Evolutionary conservation across 164 flowering plant species (phyloP).

Genomic region (Macadamia integrifolia): DNA sequence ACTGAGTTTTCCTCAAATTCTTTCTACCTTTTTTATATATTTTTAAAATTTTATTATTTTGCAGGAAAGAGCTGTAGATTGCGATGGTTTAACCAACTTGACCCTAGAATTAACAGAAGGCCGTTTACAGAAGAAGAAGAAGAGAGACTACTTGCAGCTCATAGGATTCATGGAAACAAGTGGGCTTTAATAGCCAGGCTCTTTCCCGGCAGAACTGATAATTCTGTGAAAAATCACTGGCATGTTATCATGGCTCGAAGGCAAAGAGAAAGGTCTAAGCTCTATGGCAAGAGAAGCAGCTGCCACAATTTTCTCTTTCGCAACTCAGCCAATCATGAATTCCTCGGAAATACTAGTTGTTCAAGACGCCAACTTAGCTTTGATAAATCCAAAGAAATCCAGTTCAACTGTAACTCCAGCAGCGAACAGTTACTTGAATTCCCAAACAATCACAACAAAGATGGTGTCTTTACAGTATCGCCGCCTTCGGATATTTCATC

Average conservation of each 20-base stretch:
- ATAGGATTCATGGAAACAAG: constrained; percentile 70
- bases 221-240: constrained; percentile 92
- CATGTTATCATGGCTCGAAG: constrained; percentile 86
- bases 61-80: constrained; percentile 86
- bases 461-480: constrained; percentile 20
- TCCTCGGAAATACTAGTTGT: constrained; percentile 12
- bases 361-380: constrained; percentile 10
- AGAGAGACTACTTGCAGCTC: constrained; percentile 65
- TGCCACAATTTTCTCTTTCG: constrained; percentile 20
- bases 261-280: constrained; percentile 59
- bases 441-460: constrained; percentile 19
- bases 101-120: constrained; percentile 76
- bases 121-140: constrained; percentile 84
- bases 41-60: background rate
- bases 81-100: constrained; percentile 91
- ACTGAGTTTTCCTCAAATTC: background rate
- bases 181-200: constrained; percentile 80
- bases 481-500: constrained; percentile 10
- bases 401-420: constrained; percentile 8
- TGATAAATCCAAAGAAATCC: constrained; percentile 16
- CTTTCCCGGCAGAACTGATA: constrained; percentile 84
- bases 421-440: constrained; percentile 12
- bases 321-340: constrained; percentile 10
- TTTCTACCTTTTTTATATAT: background rate
- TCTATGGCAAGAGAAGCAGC: constrained; percentile 38